These are phyloP conservation scores for Trichoderma guizhouense DNA, from an alignment of 2,329 filamentous ascomycete species.

Conservation along the genomic window DNA sequence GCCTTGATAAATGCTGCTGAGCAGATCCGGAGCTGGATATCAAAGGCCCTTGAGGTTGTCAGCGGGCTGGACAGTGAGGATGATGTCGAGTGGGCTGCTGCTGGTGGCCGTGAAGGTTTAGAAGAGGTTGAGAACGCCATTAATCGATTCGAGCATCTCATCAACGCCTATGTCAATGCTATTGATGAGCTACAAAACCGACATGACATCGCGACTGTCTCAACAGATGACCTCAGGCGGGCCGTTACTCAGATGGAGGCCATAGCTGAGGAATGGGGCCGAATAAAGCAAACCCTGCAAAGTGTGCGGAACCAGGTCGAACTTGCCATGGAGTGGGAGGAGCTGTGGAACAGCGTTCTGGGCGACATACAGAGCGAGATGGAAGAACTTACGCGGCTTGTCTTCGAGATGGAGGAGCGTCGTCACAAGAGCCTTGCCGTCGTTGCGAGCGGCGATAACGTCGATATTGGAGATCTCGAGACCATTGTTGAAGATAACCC, in stretches of 20 bases:
- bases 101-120: conserved; percentile 76
- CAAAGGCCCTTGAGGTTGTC: conserved; percentile 86
- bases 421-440: conserved; percentile 75
- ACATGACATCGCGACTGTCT: conserved; percentile 68
- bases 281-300: conserved; percentile 73
- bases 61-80: conserved; percentile 88
- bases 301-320: conserved; percentile 87
- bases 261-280: conserved; percentile 79
- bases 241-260: conserved; percentile 87
- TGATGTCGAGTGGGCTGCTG: conserved; percentile 95
- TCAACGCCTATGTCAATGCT: conserved; percentile 89
- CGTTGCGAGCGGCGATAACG: conserved; percentile 57
- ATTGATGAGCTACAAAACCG: conserved; percentile 87
- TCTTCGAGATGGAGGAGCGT: conserved; percentile 98
- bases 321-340: conserved; percentile 98
- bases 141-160: conserved; percentile 77
- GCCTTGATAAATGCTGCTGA: conserved; percentile 84
- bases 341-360: conserved; percentile 89
- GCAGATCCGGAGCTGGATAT: conserved; percentile 91
- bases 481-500: conserved; percentile 90
- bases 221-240: conserved; percentile 65
- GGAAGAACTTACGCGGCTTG: conserved; percentile 72
- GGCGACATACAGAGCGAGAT: conserved; percentile 89
- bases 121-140: conserved; percentile 73
- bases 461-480: conserved; percentile 84